Conservation (phyloP, 495 filamentous ascomycete species). For the Physcia stellaris region DNA sequence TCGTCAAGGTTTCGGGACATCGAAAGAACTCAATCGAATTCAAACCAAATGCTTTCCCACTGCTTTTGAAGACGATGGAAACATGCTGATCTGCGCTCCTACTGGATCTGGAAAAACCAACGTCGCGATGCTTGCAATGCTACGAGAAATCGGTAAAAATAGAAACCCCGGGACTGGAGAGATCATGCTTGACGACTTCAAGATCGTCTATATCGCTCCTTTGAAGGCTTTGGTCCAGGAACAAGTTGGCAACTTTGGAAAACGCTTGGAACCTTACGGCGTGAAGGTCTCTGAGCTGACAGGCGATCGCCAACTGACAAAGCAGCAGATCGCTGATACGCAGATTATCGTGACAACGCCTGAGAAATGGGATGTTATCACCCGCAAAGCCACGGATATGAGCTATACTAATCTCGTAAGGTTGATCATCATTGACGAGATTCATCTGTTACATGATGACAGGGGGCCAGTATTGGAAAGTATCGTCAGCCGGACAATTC, state of each 20-base stretch:
- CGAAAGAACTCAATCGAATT: conserved; percentile 79
- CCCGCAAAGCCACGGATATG: conserved; percentile 89
- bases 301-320: conserved; percentile 95
- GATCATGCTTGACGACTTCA: conserved; percentile 90
- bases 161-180: conserved; percentile 75
- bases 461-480: conserved; percentile 94
- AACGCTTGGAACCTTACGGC: conserved; percentile 76
- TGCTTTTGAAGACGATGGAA: conserved; percentile 89
- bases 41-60: conserved; percentile 85
- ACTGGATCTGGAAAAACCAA: conserved; percentile 98
- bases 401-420: conserved; percentile 95
- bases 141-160: conserved; percentile 94
- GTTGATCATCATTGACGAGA: conserved; percentile 93
- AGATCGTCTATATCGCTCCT: conserved; percentile 90
- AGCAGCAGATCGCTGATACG: conserved; percentile 94
- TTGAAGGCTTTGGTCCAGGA: conserved; percentile 93
- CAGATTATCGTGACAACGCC: conserved; percentile 98
- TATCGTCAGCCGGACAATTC: conserved; percentile 88
- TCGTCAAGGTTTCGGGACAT: conserved; percentile 64
- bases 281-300: conserved; percentile 89
- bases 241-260: conserved; percentile 93
- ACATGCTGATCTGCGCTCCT: conserved; percentile 93
- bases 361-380: conserved; percentile 99
- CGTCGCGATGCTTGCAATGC: conserved; percentile 92
- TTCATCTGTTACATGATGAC: conserved; percentile 94